phyloP scores from a whole-genome alignment of 2,329 filamentous ascomycete genomes.

The Stachybotrys echinatus region DNA sequence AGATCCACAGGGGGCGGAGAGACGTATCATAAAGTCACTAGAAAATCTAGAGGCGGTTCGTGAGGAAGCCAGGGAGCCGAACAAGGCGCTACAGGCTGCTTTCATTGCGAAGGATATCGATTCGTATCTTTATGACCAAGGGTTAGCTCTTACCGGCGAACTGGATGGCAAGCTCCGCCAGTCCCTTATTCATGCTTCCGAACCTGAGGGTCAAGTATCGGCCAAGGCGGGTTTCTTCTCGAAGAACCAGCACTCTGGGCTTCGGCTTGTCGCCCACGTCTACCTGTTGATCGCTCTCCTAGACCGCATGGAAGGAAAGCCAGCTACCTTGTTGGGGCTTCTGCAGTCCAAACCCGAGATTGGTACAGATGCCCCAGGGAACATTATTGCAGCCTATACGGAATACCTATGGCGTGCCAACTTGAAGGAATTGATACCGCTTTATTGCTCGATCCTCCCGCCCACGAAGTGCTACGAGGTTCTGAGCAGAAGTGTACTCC shows the following conservation, averaged over 20 bases:
- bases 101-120: conserved; percentile 61
- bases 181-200: not conserved
- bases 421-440: conserved; percentile 73
- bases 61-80: conserved; percentile 56
- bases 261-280: conserved; percentile 65
- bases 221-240: conserved; percentile 44
- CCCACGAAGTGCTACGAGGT: conserved; percentile 60
- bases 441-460: conserved; percentile 79
- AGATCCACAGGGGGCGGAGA: conserved; percentile 45
- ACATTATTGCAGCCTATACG: conserved; percentile 76
- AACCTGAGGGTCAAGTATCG: conserved; percentile 7
- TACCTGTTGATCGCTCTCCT: conserved; percentile 63
- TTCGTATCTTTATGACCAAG: conserved; percentile 54
- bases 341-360: not conserved
- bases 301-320: conserved; percentile 43
- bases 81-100: conserved; percentile 72
- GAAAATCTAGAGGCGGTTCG: conserved; percentile 50
- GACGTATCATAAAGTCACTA: conserved; percentile 55
- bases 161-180: conserved; percentile 12
- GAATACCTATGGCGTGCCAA: conserved; percentile 68
- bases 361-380: conserved; percentile 53
- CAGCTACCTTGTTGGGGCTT: not conserved
- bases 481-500: conserved; percentile 70
- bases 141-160: conserved; percentile 28
- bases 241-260: conserved; percentile 54